phyloP scores from a whole-genome alignment of 306 rosid genomes.

The cucumber (Cucumis sativus) region DNA sequence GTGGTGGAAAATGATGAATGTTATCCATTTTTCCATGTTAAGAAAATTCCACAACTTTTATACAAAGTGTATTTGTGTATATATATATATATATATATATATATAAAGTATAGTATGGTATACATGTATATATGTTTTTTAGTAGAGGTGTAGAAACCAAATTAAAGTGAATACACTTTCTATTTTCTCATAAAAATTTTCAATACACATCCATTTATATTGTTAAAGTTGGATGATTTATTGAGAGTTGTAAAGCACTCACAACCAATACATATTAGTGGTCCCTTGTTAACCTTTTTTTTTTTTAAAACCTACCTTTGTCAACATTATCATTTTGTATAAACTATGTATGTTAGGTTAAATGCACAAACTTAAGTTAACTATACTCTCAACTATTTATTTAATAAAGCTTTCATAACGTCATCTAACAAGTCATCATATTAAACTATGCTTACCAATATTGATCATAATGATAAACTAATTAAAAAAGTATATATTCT shows the following conservation, averaged over 20 bases:
- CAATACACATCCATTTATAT: background rate
- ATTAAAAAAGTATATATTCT: too few relatives aligned
- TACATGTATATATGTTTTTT: background rate
- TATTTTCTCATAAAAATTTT: slow-evolving; percentile 1
- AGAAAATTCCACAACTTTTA: background rate
- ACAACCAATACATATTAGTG: background rate
- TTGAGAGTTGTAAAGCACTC: background rate
- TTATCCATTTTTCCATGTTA: slow-evolving; percentile 3
- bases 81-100: background rate
- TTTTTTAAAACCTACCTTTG: background rate
- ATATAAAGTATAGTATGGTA: too few relatives aligned
- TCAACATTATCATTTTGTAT: background rate
- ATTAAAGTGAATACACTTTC: background rate
- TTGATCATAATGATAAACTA: background rate
- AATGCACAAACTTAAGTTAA: background rate
- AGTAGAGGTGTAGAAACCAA: background rate
- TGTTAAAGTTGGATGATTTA: background rate
- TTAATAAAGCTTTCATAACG: too few relatives aligned
- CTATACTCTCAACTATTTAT: background rate
- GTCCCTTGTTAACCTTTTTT: background rate
- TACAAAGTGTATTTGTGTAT: background rate
- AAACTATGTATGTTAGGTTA: background rate
- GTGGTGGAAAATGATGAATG: background rate
- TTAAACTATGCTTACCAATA: background rate
- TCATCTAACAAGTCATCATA: background rate